A percentile compares a stretch with the other conserved stretches of the same genome.
These are phyloP conservation scores for Clarireedia homoeocarpa DNA, from an alignment of 2,329 filamentous ascomycete species.

Conservation along the genomic window DNA sequence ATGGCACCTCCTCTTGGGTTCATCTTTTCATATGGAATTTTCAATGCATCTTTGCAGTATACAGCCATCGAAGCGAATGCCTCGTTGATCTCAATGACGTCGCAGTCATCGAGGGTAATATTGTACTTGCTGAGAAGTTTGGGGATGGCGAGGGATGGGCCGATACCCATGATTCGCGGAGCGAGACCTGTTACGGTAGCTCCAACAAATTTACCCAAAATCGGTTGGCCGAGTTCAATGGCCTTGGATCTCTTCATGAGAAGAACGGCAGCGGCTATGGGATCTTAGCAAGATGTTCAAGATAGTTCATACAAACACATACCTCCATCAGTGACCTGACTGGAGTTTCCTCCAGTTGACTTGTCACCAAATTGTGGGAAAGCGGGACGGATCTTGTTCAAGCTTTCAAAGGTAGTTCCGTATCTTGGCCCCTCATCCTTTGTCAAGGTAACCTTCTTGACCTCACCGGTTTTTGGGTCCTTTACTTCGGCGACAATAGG, in stretches of 20 bases:
- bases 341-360: constrained; percentile 89
- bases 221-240: constrained; percentile 77
- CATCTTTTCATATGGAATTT: constrained; percentile 67
- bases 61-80: constrained; percentile 97
- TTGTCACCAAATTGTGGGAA: constrained; percentile 84
- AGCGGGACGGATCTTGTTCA: constrained; percentile 80
- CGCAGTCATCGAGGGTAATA: constrained; percentile 72
- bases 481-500: constrained; percentile 78
- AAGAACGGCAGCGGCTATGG: constrained; percentile 68
- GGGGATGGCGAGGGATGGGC: constrained; percentile 63
- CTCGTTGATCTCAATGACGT: constrained; percentile 93
- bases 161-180: constrained; percentile 95
- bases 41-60: constrained; percentile 72
- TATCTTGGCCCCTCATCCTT: constrained; percentile 86
- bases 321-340: constrained; percentile 89
- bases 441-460: constrained; percentile 69
- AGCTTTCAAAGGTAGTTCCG: constrained; percentile 76
- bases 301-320: constrained; percentile 23
- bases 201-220: constrained; percentile 90
- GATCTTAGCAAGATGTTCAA: background rate
- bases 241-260: constrained; percentile 93
- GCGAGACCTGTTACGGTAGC: constrained; percentile 85
- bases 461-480: constrained; percentile 73
- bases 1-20: constrained; percentile 78
- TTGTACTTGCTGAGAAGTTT: constrained; percentile 81